These are phyloP conservation scores for Sphaerulina musiva DNA, from an alignment of 2,329 filamentous ascomycete genomes.

Conservation along the genomic window DNA sequence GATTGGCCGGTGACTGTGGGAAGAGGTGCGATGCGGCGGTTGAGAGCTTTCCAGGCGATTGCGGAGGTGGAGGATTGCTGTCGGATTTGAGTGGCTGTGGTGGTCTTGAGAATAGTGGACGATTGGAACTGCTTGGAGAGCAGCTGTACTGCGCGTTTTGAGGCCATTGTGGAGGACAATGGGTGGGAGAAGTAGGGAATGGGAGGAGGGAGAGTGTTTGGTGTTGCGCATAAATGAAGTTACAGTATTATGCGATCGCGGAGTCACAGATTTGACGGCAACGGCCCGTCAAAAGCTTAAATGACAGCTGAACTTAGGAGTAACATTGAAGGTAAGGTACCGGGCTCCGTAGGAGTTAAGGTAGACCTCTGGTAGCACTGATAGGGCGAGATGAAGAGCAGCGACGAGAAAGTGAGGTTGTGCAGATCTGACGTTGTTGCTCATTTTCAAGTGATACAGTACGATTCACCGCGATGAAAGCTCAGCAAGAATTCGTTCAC, in stretches of 20 bases:
- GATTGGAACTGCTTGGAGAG: slow-evolving; percentile 19
- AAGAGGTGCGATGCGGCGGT: slow-evolving; percentile 80
- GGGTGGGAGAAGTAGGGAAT: background rate
- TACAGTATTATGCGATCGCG: background rate
- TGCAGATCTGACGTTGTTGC: no score
- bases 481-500: no score
- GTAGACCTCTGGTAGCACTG: no score
- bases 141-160: slow-evolving; percentile 29
- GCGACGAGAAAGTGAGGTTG: no score
- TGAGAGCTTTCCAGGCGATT: slow-evolving; percentile 93
- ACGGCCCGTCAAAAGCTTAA: background rate
- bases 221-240: background rate
- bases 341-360: no score
- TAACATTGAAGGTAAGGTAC: no score
- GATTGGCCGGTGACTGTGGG: slow-evolving; percentile 54
- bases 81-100: slow-evolving; percentile 25
- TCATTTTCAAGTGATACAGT: no score
- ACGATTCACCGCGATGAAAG: no score
- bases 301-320: background rate
- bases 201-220: background rate
- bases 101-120: slow-evolving; percentile 12
- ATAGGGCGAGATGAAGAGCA: no score
- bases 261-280: slow-evolving; percentile 1
- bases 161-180: slow-evolving; percentile 27
- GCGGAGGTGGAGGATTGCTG: slow-evolving; percentile 61